phyloP scores from a whole-genome alignment of 2,329 filamentous ascomycete species.

The Helminthosporium solani region DNA sequence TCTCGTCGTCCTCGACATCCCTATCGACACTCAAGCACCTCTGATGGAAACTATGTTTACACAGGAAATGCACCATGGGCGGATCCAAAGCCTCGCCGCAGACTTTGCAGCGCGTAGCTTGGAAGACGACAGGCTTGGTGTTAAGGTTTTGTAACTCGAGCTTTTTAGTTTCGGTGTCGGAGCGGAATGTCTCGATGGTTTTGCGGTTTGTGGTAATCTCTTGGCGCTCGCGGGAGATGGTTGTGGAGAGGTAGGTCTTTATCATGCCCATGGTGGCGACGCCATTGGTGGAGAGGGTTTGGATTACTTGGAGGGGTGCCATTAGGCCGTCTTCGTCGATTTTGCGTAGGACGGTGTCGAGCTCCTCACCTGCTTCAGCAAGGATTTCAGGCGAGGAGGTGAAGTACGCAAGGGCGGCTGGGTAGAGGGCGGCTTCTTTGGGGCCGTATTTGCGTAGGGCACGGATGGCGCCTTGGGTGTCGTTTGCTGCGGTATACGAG shows the following conservation, averaged over 20 bases:
- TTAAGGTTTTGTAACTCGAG: conserved; percentile 75
- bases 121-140: conserved; percentile 82
- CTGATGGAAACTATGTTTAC: conserved; percentile 96
- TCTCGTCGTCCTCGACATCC: conserved; percentile 61
- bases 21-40: conserved; percentile 69
- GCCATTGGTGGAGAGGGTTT: conserved; percentile 75
- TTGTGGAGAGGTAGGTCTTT: conserved; percentile 85
- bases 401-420: conserved; percentile 89
- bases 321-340: conserved; percentile 91
- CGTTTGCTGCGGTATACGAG: conserved; percentile 88
- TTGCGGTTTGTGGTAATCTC: conserved; percentile 83
- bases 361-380: conserved; percentile 81
- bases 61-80: conserved; percentile 91
- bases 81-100: conserved; percentile 79
- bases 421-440: conserved; percentile 87
- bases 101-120: conserved; percentile 81
- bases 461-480: conserved; percentile 86
- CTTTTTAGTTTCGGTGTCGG: conserved; percentile 78
- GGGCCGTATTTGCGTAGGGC: conserved; percentile 89
- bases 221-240: conserved; percentile 82
- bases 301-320: conserved; percentile 94
- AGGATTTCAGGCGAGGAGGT: conserved; percentile 80
- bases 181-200: conserved; percentile 78
- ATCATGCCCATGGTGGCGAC: conserved; percentile 98
- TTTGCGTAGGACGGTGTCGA: conserved; percentile 75